Percentiles rank a stretch among this genome's conserved stretches.
Evolutionary conservation across 1,284 basidiomycete genomes (phyloP).

Genomic region (Trametes hirsuta): DNA sequence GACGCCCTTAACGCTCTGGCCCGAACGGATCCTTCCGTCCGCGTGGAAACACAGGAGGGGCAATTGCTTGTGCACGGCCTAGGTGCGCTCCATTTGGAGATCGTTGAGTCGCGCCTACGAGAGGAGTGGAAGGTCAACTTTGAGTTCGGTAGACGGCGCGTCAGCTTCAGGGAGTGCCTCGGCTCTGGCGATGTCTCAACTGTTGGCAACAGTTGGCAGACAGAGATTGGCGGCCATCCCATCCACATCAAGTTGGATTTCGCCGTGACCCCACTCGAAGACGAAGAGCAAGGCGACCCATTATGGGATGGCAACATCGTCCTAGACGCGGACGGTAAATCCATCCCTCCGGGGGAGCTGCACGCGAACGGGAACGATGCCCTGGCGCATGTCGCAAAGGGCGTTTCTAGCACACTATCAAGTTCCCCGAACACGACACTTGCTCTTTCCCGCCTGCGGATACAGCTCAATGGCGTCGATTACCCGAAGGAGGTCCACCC

Average conservation of each 20-base stretch:
- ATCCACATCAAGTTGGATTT: constrained; percentile 53
- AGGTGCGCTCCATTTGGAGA: constrained; percentile 86
- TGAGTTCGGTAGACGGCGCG: constrained; percentile 76
- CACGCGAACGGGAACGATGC: constrained; percentile 46
- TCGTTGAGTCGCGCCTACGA: constrained; percentile 76
- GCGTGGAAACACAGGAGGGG: constrained; percentile 77
- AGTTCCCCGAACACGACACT: constrained; percentile 78
- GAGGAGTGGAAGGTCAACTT: constrained; percentile 84
- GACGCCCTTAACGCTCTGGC: constrained; percentile 74
- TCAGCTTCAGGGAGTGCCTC: constrained; percentile 80
- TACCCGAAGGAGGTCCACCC: constrained; percentile 46
- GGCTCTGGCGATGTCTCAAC: constrained; percentile 39
- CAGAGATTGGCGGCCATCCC: constrained; percentile 60
- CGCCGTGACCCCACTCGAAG: constrained; percentile 52
- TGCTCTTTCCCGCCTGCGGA: constrained; percentile 62
- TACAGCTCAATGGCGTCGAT: constrained; percentile 52
- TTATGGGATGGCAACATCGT: constrained; percentile 78
- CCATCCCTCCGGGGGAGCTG: constrained; percentile 57
- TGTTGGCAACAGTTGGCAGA: constrained; percentile 54
- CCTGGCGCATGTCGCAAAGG: constrained; percentile 59
- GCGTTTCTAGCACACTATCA: constrained; percentile 69
- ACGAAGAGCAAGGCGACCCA: constrained; percentile 63
- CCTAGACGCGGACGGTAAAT: constrained; percentile 51
- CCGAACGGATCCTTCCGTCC: constrained; percentile 87
- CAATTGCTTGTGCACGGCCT: constrained; percentile 85